Percentiles rank a stretch among this genome's conserved stretches.
Conservation (phyloP, 768 basidiomycete genomes). For the Epithele typhae region DNA sequence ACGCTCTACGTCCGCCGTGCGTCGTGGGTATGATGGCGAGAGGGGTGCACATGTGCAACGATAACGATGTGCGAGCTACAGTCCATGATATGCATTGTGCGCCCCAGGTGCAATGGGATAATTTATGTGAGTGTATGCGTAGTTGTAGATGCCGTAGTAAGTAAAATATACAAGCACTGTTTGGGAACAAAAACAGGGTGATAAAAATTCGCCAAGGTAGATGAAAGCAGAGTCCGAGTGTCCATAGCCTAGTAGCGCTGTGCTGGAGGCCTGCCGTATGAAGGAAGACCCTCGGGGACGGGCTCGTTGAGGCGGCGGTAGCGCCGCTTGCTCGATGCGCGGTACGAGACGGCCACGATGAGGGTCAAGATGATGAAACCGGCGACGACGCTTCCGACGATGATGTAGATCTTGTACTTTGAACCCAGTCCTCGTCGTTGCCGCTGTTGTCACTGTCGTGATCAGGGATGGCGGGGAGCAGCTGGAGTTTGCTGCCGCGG, state of each 20-base stretch:
- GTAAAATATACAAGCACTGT: too few species aligned
- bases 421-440: constrained; percentile 17
- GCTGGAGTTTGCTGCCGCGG: constrained; percentile 24
- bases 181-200: too few species aligned
- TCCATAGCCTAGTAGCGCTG: too few species aligned
- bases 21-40: too few species aligned
- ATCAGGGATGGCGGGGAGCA: constrained; percentile 22
- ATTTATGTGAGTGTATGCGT: constrained; percentile 1
- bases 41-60: too few species aligned
- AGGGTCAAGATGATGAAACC: constrained; percentile 17
- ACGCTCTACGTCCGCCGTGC: too few species aligned
- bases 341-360: constrained; percentile 15
- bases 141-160: too few species aligned
- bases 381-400: constrained; percentile 22
- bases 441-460: constrained; percentile 10
- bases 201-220: too few species aligned
- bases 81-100: not conserved
- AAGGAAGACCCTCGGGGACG: constrained; percentile 20
- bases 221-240: too few species aligned
- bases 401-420: constrained; percentile 27
- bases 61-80: too few species aligned
- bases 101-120: not conserved
- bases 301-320: constrained; percentile 26
- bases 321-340: constrained; percentile 12
- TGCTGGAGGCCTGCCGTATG: not conserved